phyloP scores from a whole-genome alignment of 306 rosid genomes.

The Boehmeria nivea region DNA sequence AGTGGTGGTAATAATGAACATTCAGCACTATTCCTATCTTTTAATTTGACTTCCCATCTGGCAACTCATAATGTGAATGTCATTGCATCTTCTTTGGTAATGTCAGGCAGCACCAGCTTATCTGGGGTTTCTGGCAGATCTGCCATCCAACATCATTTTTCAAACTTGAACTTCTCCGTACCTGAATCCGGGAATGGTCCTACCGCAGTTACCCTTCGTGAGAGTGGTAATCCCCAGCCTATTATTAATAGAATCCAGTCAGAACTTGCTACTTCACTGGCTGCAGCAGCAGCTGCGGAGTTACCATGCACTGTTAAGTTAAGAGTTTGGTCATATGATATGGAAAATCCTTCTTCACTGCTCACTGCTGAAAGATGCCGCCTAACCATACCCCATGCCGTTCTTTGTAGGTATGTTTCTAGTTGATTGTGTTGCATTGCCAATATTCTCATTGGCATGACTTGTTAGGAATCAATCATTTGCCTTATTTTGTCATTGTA shows the following conservation, averaged over 20 bases:
- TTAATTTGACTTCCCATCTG: conserved; percentile 16
- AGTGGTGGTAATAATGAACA: conserved; percentile 28
- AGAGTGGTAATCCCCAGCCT: conserved; percentile 60
- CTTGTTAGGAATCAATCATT: background rate
- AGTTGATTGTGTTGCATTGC: too few relatives aligned
- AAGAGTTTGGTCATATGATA: conserved; percentile 80
- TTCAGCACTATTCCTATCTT: conserved; percentile 23
- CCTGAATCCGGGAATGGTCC: conserved; percentile 47
- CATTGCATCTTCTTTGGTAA: conserved; percentile 36
- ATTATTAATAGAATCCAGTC: conserved; percentile 60
- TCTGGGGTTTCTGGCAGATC: conserved; percentile 63
- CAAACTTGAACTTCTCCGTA: conserved; percentile 39
- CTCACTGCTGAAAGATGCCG: conserved; percentile 64
- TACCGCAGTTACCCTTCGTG: conserved; percentile 29
- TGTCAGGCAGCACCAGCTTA: conserved; percentile 41
- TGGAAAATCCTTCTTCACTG: conserved; percentile 57
- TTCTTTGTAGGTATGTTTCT: conserved; percentile 83
- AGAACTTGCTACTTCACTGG: conserved; percentile 73
- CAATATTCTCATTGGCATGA: too few relatives aligned
- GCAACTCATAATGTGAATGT: conserved; percentile 34
- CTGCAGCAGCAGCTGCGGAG: conserved; percentile 77
- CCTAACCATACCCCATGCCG: conserved; percentile 76
- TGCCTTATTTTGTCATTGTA: background rate
- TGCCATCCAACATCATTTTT: conserved; percentile 42
- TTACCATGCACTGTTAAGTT: conserved; percentile 96